phyloP scores from a whole-genome alignment of 768 basidiomycete species.

The Polyporus arcularius region DNA sequence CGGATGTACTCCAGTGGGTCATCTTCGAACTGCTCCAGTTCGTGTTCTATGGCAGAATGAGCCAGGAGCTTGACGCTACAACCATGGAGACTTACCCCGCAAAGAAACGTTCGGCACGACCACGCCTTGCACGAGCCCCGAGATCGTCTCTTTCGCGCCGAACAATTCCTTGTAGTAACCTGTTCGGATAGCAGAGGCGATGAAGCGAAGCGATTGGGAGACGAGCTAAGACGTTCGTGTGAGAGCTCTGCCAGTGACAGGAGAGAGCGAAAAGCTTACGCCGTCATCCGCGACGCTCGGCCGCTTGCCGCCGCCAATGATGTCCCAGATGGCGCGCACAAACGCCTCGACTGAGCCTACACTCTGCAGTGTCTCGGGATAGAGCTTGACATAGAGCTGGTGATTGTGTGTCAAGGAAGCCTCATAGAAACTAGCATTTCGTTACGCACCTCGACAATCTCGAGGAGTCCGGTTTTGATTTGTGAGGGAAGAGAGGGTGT shows the following conservation, averaged over 20 bases:
- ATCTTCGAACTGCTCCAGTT: slow-evolving; percentile 95
- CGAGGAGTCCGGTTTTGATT: slow-evolving; percentile 87
- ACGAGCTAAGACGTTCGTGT: slow-evolving; percentile 62
- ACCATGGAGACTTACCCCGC: slow-evolving; percentile 41
- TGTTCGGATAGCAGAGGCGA: slow-evolving; percentile 89
- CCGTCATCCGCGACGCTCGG: slow-evolving; percentile 74
- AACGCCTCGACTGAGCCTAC: slow-evolving; percentile 68
- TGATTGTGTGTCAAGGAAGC: not conserved
- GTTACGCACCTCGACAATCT: slow-evolving; percentile 75
- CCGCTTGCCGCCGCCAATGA: slow-evolving; percentile 72
- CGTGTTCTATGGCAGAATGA: slow-evolving; percentile 54
- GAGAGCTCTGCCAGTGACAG: not conserved
- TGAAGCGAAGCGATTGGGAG: slow-evolving; percentile 86
- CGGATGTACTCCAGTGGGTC: slow-evolving; percentile 95
- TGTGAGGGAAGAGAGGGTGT: slow-evolving; percentile 86
- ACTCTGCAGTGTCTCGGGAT: slow-evolving; percentile 72
- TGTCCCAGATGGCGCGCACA: slow-evolving; percentile 88
- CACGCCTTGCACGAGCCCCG: slow-evolving; percentile 83
- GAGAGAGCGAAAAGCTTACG: slow-evolving; percentile 41
- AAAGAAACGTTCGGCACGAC: slow-evolving; percentile 92
- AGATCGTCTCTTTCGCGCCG: slow-evolving; percentile 78
- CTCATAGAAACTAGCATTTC: not conserved
- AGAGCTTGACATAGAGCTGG: slow-evolving; percentile 80
- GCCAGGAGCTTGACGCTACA: slow-evolving; percentile 9
- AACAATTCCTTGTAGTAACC: slow-evolving; percentile 83